Evolutionary conservation across 192 early-diverging fungal species (phyloP).

Genomic region (Coemansia sp.): DNA sequence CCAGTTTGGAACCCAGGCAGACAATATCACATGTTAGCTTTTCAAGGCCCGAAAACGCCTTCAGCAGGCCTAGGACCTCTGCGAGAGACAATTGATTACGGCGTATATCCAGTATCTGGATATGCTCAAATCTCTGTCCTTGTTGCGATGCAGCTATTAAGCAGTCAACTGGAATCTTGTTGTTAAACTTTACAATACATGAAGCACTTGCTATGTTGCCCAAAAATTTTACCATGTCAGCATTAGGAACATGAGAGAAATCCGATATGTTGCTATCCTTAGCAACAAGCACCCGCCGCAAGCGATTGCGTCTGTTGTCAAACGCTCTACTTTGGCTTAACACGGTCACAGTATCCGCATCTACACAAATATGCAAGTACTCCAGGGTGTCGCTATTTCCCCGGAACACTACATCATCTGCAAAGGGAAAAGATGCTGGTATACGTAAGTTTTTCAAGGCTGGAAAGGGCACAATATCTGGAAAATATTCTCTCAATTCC

Average conservation of each 20-base stretch:
- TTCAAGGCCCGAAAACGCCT: not conserved
- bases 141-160: not conserved
- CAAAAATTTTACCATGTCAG: not conserved
- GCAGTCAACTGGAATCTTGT: not conserved
- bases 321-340: not conserved
- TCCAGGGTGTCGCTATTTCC: conserved; percentile 3
- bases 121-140: not conserved
- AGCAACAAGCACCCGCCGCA: not conserved
- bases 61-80: not conserved
- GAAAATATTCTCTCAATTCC: not conserved
- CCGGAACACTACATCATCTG: conserved; percentile 11
- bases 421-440: conserved; percentile 4
- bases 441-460: not conserved
- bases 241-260: not conserved
- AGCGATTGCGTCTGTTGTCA: not conserved
- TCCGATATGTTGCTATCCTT: not conserved
- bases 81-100: not conserved
- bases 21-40: not conserved
- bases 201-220: not conserved
- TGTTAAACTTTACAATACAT: not conserved
- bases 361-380: not conserved
- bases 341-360: not conserved
- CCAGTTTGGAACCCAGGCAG: not conserved
- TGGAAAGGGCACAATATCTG: conserved; percentile 11
- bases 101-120: not conserved